A percentile compares a stretch with the other conserved stretches of the same genome.
Conservation (phyloP, 371 early-diverging fungal species). For the Mucor saturninus region DNA sequence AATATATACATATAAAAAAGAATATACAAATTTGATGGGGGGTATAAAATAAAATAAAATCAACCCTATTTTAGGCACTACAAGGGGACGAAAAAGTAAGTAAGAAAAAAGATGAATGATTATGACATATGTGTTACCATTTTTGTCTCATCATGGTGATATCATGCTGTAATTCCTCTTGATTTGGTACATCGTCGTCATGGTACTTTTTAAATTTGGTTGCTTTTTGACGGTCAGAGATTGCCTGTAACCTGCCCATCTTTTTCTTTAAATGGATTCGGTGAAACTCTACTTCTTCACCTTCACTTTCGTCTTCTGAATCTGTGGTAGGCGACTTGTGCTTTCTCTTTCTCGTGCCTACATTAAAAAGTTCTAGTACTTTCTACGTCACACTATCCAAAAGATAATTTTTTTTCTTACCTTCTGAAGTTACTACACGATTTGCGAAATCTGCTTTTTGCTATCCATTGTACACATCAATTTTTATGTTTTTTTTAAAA, state of each 20-base stretch:
- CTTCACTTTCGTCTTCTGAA: neutral
- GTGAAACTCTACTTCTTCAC: neutral
- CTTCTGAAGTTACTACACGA: neutral
- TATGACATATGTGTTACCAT: neutral
- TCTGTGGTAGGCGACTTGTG: neutral
- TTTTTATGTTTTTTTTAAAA: neutral
- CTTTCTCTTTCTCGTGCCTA: neutral
- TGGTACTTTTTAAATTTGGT: neutral
- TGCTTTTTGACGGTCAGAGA: neutral
- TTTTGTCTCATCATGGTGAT: conserved; percentile 4
- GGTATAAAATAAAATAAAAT: too few species aligned
- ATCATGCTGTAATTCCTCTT: neutral
- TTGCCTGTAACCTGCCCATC: conserved; percentile 2
- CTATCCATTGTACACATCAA: neutral
- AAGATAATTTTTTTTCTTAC: neutral
- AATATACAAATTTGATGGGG: neutral
- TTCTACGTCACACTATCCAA: neutral
- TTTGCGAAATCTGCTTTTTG: conserved; percentile 1
- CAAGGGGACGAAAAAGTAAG: neutral
- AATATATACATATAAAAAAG: neutral
- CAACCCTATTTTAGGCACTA: too few species aligned
- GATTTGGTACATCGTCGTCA: neutral
- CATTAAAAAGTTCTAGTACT: neutral
- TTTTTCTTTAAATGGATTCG: neutral
- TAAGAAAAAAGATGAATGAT: neutral